Conservation (phyloP, 2,329 filamentous ascomycete species). For the Cercospora berteroae region DNA sequence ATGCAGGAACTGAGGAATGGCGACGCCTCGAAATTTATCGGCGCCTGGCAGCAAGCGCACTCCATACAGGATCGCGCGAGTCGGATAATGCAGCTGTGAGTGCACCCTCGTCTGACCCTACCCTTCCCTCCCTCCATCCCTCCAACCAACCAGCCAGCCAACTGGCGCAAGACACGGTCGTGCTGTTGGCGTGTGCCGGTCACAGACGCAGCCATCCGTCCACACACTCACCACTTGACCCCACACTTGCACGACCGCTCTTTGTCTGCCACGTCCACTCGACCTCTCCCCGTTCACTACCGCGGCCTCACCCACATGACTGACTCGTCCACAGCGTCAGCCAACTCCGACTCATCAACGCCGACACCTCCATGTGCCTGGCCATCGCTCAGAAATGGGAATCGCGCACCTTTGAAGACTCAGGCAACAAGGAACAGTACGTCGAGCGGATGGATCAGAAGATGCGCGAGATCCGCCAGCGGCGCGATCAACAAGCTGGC, state of each 20-base stretch:
- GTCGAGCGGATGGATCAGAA: slow-evolving; percentile 29
- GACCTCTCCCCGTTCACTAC: background rate
- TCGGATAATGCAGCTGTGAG: slow-evolving; percentile 38
- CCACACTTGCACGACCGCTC: background rate
- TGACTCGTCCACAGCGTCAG: slow-evolving; percentile 22
- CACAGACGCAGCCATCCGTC: slow-evolving; percentile 1
- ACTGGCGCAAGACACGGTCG: background rate
- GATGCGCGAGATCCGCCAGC: slow-evolving; percentile 29
- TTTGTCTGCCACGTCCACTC: background rate
- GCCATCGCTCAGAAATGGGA: slow-evolving; percentile 32
- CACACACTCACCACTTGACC: background rate
- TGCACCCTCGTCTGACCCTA: slow-evolving; percentile 1
- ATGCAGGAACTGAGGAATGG: slow-evolving; percentile 28
- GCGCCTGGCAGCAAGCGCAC: slow-evolving; percentile 37
- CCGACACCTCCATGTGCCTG: slow-evolving; percentile 28
- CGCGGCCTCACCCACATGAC: background rate
- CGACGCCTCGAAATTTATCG: slow-evolving; percentile 20
- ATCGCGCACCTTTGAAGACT: slow-evolving; percentile 24
- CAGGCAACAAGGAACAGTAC: slow-evolving; percentile 33
- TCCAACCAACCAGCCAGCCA: background rate
- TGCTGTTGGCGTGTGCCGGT: background rate
- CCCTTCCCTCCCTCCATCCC: background rate
- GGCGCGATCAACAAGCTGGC: slow-evolving; percentile 23
- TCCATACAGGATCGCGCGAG: slow-evolving; percentile 31
- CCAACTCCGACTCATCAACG: slow-evolving; percentile 26